Base-by-base conservation (phyloP, 371 early-diverging fungal species). In the Lichtheimia ornata region DNA sequence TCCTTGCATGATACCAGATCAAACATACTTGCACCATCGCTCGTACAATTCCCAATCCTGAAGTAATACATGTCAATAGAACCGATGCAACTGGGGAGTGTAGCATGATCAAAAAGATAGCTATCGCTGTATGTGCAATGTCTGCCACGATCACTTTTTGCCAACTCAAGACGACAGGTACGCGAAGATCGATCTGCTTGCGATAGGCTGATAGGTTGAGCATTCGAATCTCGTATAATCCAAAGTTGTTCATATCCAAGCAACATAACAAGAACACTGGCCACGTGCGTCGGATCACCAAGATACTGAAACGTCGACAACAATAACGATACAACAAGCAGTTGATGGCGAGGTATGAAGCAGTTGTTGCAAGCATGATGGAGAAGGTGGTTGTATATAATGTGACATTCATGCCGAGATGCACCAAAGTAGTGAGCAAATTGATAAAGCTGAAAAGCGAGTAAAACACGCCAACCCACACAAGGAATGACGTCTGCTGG, bases 191-290 rank as follows among this genome's bases (percentile, higher is more conserved):
- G 30, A 61, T 54, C 0, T 54, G 45, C 12, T 43, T 24, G n/a
- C 62, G 25, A 41, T 61, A 61, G 18, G 62, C 62, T 1, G 55
- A 54, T 14, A 61, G 20, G 6, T 61, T 61, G 14, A 61, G 47
- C 54, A 30, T 53, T 5, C 45, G 49, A 15, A 61, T 54, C 47
- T 61, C 50, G 50, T 61, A 61, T 12, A 61, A 18, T 2, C 22
- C 55, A 49, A 61, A 61, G 43, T 61, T 61, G 27, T 61, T 61
- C 49, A 61, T 43, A 17, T 61, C 62, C 12, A 61, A 43, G 42
- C 28, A 20, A 27, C 62, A 61, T 12, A 61, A 11, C 4, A 61
- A 15, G 47, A 61, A 61, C 4, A 61, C 55, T 7, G 62, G 62
- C 62, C 62, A 61, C 0, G 62, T 61, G 3, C 62, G 49, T 18